These are phyloP conservation scores for Penicillium nordicum DNA, from an alignment of 2,329 filamentous ascomycete genomes.

Conservation along the genomic window DNA sequence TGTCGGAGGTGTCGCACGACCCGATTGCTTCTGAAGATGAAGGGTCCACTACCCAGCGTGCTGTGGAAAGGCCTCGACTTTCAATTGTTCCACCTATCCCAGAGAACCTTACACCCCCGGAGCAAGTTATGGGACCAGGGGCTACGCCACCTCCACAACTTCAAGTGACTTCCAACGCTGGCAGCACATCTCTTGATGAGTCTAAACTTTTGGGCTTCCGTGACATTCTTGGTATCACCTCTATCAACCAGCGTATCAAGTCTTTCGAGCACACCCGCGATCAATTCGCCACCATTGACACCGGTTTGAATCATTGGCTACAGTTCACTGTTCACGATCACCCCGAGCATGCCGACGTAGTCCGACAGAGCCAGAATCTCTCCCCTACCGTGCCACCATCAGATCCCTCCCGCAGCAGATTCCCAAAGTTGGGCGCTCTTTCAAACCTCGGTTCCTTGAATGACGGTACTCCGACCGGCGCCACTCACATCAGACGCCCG, in stretches of 20 bases:
- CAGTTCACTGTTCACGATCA: slow-evolving; percentile 47
- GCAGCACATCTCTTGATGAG: slow-evolving; percentile 22
- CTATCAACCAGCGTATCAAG: slow-evolving; percentile 64
- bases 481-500: slow-evolving; percentile 34
- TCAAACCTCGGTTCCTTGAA: slow-evolving; percentile 30
- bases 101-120: slow-evolving; percentile 13
- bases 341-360: slow-evolving; percentile 52
- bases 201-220: slow-evolving; percentile 60
- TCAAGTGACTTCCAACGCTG: slow-evolving; percentile 10
- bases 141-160: slow-evolving; percentile 7
- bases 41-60: slow-evolving; percentile 9
- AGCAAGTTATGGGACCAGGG: slow-evolving; percentile 14
- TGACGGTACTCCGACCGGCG: slow-evolving; percentile 33
- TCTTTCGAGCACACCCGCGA: slow-evolving; percentile 70
- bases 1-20: slow-evolving; percentile 7
- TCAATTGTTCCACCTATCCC: slow-evolving; percentile 31
- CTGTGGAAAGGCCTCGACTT: slow-evolving; percentile 29
- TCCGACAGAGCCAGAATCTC: slow-evolving; percentile 35
- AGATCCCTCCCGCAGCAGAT: slow-evolving; percentile 36
- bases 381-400: slow-evolving; percentile 29
- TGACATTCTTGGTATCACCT: slow-evolving; percentile 70
- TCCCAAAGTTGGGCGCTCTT: slow-evolving; percentile 41
- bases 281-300: slow-evolving; percentile 68
- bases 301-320: slow-evolving; percentile 66
- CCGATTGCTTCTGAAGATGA: slow-evolving; percentile 8